Conservation (phyloP, 805 yeast species). For the Saturnispora saitoi region DNA sequence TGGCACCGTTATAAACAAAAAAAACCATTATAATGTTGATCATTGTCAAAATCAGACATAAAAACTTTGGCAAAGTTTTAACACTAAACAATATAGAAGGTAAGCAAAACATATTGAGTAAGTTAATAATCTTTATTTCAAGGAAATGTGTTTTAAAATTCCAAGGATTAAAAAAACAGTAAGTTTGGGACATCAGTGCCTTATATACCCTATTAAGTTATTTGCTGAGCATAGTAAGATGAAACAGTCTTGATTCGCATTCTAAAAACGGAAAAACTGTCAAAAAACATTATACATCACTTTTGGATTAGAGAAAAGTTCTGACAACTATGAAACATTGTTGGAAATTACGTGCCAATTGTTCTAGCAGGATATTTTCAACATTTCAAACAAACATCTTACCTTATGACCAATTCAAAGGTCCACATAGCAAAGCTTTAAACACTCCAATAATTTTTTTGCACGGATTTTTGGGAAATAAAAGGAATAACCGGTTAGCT, state of each 20-base stretch:
- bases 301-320: background rate
- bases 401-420: conserved; percentile 10
- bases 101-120: conserved; percentile 1
- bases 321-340: background rate
- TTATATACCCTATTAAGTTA: background rate
- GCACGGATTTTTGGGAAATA: conserved; percentile 86
- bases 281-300: background rate
- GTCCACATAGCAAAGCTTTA: conserved; percentile 1
- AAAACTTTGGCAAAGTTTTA: conserved; percentile 9
- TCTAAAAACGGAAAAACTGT: background rate
- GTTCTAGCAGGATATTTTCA: background rate
- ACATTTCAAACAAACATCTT: background rate
- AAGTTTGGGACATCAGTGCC: too few relatives aligned
- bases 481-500: conserved; percentile 66
- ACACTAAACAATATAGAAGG: conserved; percentile 6
- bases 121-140: too few relatives aligned
- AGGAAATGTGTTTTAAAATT: too few relatives aligned
- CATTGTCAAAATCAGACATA: conserved; percentile 8
- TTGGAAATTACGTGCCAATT: background rate
- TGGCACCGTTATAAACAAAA: conserved; percentile 13
- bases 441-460: conserved; percentile 61
- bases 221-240: background rate
- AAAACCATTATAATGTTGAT: conserved; percentile 12
- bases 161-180: too few relatives aligned
- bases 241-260: background rate